Evolutionary conservation across 257 asterid species (phyloP), one percentile per base, ranked within the genome.

Genomic region (Gentiana straminea): DNA sequence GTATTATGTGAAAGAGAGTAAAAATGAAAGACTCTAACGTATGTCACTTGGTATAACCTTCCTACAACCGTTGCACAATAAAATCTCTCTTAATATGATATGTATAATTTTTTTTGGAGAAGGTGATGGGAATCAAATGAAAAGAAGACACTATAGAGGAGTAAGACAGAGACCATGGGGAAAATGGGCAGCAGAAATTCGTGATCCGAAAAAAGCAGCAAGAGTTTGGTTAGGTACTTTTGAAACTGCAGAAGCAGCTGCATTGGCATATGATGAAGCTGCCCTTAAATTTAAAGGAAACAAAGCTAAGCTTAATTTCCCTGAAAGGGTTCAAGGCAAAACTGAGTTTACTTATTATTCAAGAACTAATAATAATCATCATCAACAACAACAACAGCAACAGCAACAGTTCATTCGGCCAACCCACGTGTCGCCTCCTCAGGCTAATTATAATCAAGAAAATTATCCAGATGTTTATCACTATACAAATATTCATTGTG

Each of bases 151-250:
- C 68, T 88, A 82, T 61, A 68, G 96, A 66, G 96, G 96, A 7
- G 96, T 88, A 3, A 61, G 94, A 46, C 94, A 82, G 55, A 73
- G 96, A 37, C 96, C 94, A 15, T 87, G 96, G 96, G 96, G 96
- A 0, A 88, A 88, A 58, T 88, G 94, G 94, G 96, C 96, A 0
- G 94, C 96, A 0, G 96, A 88, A 63, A 88, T 88, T 3, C 78
- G 96, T 0, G 96, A 88, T 36, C 96, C 96, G 0, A 69, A 78
- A 60, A 88, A 88, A 72, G 96, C 96, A 4, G 90, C 93, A 0
- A 64, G 96, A 24, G 96, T 88, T 2, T 88, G 96, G 96, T 83
- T 85, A 0, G 95, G 95, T 11, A 88, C 95, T 1, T 84, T 88
- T 48, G 86, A 81, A 2, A 73, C 95, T 0, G 95, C 91, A 0